phyloP scores from a whole-genome alignment of 257 asterid genomes.

The Euphrasia confusa region DNA sequence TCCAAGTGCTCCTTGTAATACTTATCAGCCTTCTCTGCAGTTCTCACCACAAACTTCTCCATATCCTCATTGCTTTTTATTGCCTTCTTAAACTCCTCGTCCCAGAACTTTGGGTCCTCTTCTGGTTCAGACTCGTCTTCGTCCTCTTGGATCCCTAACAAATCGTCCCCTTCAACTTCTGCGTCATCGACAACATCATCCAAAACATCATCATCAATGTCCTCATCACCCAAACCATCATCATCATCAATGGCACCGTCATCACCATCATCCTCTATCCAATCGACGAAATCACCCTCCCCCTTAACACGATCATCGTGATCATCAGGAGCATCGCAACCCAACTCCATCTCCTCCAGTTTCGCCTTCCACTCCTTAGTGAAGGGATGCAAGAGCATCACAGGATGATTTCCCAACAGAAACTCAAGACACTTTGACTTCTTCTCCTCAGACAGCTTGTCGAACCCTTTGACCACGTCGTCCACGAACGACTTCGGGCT shows the following conservation, averaged over 20 bases:
- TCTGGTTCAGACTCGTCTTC: slow-evolving; percentile 43
- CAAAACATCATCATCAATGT: slow-evolving; percentile 25
- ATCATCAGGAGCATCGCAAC: slow-evolving; percentile 94
- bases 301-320: slow-evolving; percentile 31
- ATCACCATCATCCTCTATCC: slow-evolving; percentile 78
- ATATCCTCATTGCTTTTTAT: slow-evolving; percentile 64
- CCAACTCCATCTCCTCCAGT: slow-evolving; percentile 94
- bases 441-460: slow-evolving; percentile 70
- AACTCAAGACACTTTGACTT: slow-evolving; percentile 76
- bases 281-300: slow-evolving; percentile 58
- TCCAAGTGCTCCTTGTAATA: slow-evolving; percentile 34
- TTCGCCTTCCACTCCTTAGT: slow-evolving; percentile 91
- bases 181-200: slow-evolving; percentile 35
- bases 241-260: slow-evolving; percentile 22
- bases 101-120: slow-evolving; percentile 68
- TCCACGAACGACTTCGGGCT: slow-evolving; percentile 86
- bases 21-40: slow-evolving; percentile 38
- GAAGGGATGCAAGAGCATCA: slow-evolving; percentile 71
- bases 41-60: slow-evolving; percentile 71
- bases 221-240: neutral
- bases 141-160: slow-evolving; percentile 48
- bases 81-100: slow-evolving; percentile 78
- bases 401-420: slow-evolving; percentile 69
- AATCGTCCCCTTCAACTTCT: slow-evolving; percentile 46
- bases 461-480: slow-evolving; percentile 76